Evolutionary conservation across 208 protist species (phyloP).

Genomic region (Trypanosoma lewisi): DNA sequence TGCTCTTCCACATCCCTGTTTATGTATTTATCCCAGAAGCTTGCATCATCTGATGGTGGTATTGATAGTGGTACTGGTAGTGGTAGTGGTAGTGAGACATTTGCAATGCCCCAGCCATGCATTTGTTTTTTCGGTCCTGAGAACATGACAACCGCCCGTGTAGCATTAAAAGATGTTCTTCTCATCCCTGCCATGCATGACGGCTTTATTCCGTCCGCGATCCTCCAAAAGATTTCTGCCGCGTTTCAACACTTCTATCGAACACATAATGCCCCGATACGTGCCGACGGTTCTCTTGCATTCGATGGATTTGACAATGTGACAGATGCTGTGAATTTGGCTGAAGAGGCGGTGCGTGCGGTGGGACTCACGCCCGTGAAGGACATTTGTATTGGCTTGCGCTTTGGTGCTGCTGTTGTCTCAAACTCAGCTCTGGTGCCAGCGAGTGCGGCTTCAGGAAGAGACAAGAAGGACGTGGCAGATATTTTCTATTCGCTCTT

Average conservation of each 20-base stretch:
- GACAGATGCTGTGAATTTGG: slow-evolving; percentile 31
- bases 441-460: slow-evolving; percentile 4
- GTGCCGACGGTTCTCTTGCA: slow-evolving; percentile 37
- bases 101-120: slow-evolving; percentile 35
- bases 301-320: slow-evolving; percentile 53
- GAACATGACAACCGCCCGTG: slow-evolving; percentile 2
- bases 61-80: too few relatives aligned
- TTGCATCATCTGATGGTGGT: not conserved
- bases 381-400: slow-evolving; percentile 43
- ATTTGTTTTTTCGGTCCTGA: slow-evolving; percentile 39
- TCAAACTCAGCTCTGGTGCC: not conserved
- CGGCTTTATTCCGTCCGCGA: slow-evolving; percentile 22
- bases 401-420: slow-evolving; percentile 22
- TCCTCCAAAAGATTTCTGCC: slow-evolving; percentile 24
- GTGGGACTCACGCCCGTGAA: slow-evolving; percentile 32
- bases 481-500: slow-evolving; percentile 68
- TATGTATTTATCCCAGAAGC: slow-evolving; percentile 25
- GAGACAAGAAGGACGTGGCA: slow-evolving; percentile 15
- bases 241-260: slow-evolving; percentile 19
- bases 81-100: slow-evolving; percentile 14
- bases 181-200: slow-evolving; percentile 13
- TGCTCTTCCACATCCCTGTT: slow-evolving; percentile 36
- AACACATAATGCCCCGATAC: slow-evolving; percentile 12
- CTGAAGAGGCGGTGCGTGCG: slow-evolving; percentile 32
- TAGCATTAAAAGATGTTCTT: slow-evolving; percentile 22